Evolutionary conservation across 495 filamentous ascomycete species (phyloP), one percentile per base, ranked within the genome.

Genomic region (Arthonia radiata): DNA sequence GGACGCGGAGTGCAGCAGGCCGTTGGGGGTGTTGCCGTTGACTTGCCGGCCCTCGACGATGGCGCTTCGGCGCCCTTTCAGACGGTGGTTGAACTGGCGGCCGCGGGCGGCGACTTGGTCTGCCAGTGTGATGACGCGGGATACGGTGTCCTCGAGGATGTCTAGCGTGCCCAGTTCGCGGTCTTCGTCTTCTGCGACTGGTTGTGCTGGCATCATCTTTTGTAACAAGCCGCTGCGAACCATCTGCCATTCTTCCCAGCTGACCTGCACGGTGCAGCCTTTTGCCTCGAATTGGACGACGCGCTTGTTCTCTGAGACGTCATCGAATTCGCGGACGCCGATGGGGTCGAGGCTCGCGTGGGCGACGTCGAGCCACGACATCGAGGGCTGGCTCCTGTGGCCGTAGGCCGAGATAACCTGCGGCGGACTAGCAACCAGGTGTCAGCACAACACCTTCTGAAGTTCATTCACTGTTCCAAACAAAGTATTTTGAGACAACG

Each of bases 301-400:
- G 13, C 65, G 64, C 31, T 60, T 49, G 0, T 69, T n/a, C n/a
- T n/a, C n/a, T n/a, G n/a, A n/a, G n/a, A n/a, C n/a, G n/a, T n/a
- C n/a, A n/a, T n/a, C n/a, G n/a, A n/a, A n/a, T n/a, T n/a, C n/a
- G n/a, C n/a, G n/a, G n/a, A n/a, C n/a, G n/a, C n/a, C n/a, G n/a
- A n/a, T n/a, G n/a, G n/a, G n/a, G n/a, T n/a, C n/a, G n/a, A n/a
- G n/a, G n/a, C n/a, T n/a, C n/a, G n/a, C n/a, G 31, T 75, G 69
- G 27, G 83, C 72, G 23, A 90, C 67, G 36, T 89, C 79, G 19
- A 81, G 52, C 79, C 79, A 90, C 10, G 64, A 68, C 27, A 81
- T 56, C 8, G 52, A 59, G 3, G 61, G 7, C 7, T 22, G 19
- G 11, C 11, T 22, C 19, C 33, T 48, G 13, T 61, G 52, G 21